Conservation (phyloP, 164 flowering plant genomes). For the Platanus orientalis region DNA sequence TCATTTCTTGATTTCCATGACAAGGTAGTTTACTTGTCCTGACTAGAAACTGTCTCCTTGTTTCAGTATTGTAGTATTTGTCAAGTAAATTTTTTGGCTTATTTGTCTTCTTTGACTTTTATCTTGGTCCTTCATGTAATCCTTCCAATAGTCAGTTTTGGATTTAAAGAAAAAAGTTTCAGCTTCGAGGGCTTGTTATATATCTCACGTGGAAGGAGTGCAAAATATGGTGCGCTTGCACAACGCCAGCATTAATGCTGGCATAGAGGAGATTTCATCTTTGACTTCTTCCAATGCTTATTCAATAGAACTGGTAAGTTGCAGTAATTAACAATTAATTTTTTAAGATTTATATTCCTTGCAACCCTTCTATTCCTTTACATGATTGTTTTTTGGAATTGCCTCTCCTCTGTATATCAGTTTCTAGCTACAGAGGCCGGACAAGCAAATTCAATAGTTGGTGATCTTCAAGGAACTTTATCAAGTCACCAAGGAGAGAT, state of each 20-base stretch:
- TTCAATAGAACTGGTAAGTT: slow-evolving; percentile 61
- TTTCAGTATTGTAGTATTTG: background rate
- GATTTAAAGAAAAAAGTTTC: slow-evolving; percentile 64
- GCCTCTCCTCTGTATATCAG: slow-evolving; percentile 26
- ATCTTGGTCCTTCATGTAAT: slow-evolving; percentile 1
- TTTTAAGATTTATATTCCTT: background rate
- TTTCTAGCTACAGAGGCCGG: slow-evolving; percentile 45
- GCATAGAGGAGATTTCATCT: slow-evolving; percentile 67
- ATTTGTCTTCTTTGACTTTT: background rate
- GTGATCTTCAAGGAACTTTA: slow-evolving; percentile 61
- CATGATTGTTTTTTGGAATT: background rate
- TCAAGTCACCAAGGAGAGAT: slow-evolving; percentile 80
- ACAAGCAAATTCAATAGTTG: slow-evolving; percentile 56
- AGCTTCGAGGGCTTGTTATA: slow-evolving; percentile 51
- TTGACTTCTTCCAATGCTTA: slow-evolving; percentile 41
- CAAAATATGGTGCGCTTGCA: slow-evolving; percentile 91
- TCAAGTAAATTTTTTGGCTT: background rate
- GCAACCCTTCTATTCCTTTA: background rate
- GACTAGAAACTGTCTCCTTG: background rate
- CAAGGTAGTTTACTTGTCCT: slow-evolving; percentile 45
- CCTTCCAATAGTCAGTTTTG: slow-evolving; percentile 39
- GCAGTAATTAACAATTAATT: background rate
- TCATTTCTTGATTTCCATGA: slow-evolving; percentile 52
- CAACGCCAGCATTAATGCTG: slow-evolving; percentile 64
- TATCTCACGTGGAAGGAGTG: slow-evolving; percentile 78